phyloP scores from a whole-genome alignment of 1,139 yeast genomes.

The Tardiomyces blankii region DNA sequence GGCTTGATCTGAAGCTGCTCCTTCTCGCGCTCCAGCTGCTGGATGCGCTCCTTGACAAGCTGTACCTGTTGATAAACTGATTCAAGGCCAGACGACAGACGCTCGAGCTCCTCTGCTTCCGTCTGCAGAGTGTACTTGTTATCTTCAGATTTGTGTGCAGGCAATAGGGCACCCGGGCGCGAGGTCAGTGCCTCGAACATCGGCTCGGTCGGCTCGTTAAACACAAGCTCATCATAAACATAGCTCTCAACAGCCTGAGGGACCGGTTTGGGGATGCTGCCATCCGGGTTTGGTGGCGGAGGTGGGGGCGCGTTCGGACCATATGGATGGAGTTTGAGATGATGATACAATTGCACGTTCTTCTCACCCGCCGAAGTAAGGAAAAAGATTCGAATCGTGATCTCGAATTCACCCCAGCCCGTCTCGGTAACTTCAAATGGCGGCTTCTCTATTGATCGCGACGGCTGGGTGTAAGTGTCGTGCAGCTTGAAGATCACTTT shows the following conservation, averaged over 20 bases:
- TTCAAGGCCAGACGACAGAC: slow-evolving; percentile 55
- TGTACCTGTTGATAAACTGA: slow-evolving; percentile 36
- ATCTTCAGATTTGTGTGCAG: slow-evolving; percentile 39
- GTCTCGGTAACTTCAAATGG: slow-evolving; percentile 96
- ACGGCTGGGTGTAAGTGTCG: slow-evolving; percentile 82
- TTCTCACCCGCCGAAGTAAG: slow-evolving; percentile 82
- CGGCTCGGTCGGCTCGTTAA: slow-evolving; percentile 90
- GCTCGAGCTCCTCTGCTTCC: slow-evolving; percentile 70
- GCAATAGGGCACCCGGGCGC: slow-evolving; percentile 65
- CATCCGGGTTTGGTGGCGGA: slow-evolving; percentile 7
- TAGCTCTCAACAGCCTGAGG: slow-evolving; percentile 47
- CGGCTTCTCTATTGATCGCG: slow-evolving; percentile 74
- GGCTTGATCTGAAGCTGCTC: background rate
- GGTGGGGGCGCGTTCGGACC: slow-evolving; percentile 29
- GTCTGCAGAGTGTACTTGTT: slow-evolving; percentile 40
- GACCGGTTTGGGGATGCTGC: slow-evolving; percentile 10
- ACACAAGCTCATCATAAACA: slow-evolving; percentile 82
- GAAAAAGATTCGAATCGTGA: slow-evolving; percentile 76
- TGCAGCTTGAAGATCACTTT: slow-evolving; percentile 90
- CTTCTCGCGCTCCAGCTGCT: slow-evolving; percentile 20
- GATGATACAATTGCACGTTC: slow-evolving; percentile 77
- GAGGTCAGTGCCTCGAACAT: slow-evolving; percentile 69
- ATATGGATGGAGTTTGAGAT: slow-evolving; percentile 84
- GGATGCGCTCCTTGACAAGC: slow-evolving; percentile 21
- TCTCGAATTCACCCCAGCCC: slow-evolving; percentile 99